Evolutionary conservation across 75 land plant species (phyloP).

Genomic region (Ceratopteris richardii): DNA sequence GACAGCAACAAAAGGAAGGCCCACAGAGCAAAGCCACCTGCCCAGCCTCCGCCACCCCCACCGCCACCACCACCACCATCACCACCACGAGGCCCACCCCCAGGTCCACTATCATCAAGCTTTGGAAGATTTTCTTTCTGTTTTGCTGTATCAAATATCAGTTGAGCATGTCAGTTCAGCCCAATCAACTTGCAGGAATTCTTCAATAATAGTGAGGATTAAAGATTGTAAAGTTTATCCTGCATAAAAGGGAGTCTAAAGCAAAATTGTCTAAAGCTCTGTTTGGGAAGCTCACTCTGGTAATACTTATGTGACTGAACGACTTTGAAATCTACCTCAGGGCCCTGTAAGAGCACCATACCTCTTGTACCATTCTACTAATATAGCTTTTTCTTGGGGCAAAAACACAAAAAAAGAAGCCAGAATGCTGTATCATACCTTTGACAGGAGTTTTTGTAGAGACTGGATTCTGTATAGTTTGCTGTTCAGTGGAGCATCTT

Average conservation of each 20-base stretch:
- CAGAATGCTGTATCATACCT: background rate
- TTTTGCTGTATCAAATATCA: background rate
- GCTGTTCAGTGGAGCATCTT: background rate
- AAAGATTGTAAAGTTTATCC: too few relatives aligned
- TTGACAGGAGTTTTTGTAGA: background rate
- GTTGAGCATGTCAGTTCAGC: background rate
- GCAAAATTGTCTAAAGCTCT: too few relatives aligned
- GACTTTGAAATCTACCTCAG: too few relatives aligned
- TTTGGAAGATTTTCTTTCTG: slow-evolving; percentile 5
- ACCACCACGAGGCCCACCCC: slow-evolving; percentile 1
- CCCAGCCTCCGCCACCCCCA: slow-evolving; percentile 1
- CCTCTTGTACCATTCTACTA: too few relatives aligned
- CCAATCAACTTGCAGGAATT: too few relatives aligned
- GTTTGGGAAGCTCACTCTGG: too few relatives aligned
- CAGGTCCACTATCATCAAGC: slow-evolving; percentile 5
- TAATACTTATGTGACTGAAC: too few relatives aligned
- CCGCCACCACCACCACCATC: slow-evolving; percentile 4
- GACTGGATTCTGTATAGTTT: slow-evolving; percentile 5
- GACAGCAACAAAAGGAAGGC: background rate
- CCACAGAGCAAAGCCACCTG: slow-evolving; percentile 3
- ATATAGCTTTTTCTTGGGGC: too few relatives aligned
- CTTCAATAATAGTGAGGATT: too few relatives aligned
- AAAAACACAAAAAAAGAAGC: too few relatives aligned
- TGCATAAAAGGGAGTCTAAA: too few relatives aligned
- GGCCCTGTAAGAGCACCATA: too few relatives aligned